phyloP scores from a whole-genome alignment of 345 rosid species.

The Excoecaria agallocha region DNA sequence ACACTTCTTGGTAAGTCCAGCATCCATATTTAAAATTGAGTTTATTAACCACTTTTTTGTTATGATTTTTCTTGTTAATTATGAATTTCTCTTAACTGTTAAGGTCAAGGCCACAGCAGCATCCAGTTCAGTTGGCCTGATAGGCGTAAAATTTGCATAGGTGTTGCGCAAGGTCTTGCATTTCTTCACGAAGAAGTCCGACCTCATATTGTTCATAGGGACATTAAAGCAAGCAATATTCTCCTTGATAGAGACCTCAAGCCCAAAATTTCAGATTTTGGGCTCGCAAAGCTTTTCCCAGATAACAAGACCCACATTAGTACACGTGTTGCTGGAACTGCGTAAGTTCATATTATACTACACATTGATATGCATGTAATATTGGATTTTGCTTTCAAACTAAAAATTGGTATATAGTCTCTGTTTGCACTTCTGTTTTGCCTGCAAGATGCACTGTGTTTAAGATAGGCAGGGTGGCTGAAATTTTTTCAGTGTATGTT shows the following conservation, averaged over 20 bases:
- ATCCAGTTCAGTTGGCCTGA: constrained; percentile 54
- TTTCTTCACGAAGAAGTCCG: constrained; percentile 68
- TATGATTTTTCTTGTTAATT: background rate
- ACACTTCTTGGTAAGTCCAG: constrained; percentile 53
- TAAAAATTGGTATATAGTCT: background rate
- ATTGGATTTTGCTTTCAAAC: background rate
- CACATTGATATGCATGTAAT: constrained; percentile 4
- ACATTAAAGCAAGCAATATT: constrained; percentile 75
- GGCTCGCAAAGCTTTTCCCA: constrained; percentile 74
- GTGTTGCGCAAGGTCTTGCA: constrained; percentile 62
- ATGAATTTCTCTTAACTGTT: constrained; percentile 3
- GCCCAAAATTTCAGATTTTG: constrained; percentile 76
- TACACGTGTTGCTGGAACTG: constrained; percentile 72
- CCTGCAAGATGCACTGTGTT: background rate
- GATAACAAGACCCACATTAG: constrained; percentile 56
- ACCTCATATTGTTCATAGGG: constrained; percentile 66
- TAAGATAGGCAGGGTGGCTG: background rate
- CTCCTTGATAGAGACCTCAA: constrained; percentile 53
- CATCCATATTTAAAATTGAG: background rate
- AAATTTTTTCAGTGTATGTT: background rate
- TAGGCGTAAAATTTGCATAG: constrained; percentile 54
- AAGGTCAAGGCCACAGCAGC: constrained; percentile 40
- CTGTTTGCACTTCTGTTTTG: background rate
- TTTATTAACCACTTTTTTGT: constrained; percentile 2
- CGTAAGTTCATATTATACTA: constrained; percentile 38